Evolutionary conservation across 345 rosid species (phyloP).

Genomic region (Citrus cavaleriei): DNA sequence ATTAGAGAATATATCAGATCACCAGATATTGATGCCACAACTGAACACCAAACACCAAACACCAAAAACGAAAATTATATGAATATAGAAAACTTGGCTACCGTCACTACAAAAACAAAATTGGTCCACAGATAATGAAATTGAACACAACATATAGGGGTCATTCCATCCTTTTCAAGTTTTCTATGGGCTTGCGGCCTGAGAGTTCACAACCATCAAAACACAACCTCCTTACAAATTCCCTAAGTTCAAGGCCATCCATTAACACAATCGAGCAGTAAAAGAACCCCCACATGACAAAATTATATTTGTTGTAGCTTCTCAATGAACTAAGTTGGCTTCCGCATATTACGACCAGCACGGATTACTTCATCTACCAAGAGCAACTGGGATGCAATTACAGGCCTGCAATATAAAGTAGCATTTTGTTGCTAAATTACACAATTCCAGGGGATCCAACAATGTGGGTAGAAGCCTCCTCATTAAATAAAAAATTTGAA

Average conservation of each 20-base stretch:
- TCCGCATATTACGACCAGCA: slow-evolving; percentile 96
- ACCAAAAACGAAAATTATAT: not conserved
- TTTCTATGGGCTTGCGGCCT: not conserved
- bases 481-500: not conserved
- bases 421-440: not conserved
- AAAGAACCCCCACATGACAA: not conserved
- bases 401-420: slow-evolving; percentile 59
- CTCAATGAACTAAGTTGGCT: slow-evolving; percentile 55
- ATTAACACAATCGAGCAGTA: not conserved
- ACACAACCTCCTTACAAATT: not conserved
- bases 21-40: not conserved
- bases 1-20: too few species aligned
- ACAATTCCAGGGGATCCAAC: not conserved
- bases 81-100: not conserved
- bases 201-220: not conserved
- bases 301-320: not conserved
- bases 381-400: slow-evolving; percentile 88
- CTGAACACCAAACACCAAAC: not conserved
- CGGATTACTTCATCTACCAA: slow-evolving; percentile 97
- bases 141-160: not conserved
- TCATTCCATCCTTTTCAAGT: not conserved
- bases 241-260: not conserved
- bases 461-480: too few species aligned
- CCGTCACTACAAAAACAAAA: not conserved
- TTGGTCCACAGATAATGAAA: not conserved